phyloP scores from a whole-genome alignment of 208 protist species.

The Acanthamoeba healyi region DNA sequence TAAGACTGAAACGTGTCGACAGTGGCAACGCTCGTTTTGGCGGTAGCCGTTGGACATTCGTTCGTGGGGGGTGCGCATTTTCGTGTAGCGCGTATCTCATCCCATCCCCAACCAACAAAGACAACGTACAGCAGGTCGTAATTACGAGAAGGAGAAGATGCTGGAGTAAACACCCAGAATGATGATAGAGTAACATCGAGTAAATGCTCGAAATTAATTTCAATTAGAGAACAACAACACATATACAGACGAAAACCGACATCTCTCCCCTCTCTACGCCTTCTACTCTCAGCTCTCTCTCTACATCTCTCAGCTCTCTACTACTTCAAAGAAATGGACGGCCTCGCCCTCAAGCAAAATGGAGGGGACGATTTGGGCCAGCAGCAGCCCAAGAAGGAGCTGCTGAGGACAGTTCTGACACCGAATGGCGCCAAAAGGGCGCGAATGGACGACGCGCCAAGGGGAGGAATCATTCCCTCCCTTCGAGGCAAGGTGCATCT shows the following conservation, averaged over 20 bases:
- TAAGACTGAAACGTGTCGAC: no score
- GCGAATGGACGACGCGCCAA: neutral
- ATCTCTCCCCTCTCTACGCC: neutral
- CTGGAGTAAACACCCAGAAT: neutral
- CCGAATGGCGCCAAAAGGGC: neutral
- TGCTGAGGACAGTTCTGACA: neutral
- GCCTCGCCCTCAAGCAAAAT: neutral
- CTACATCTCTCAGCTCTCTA: neutral
- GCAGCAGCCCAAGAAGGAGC: neutral
- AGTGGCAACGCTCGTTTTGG: no score
- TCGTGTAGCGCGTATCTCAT: no score
- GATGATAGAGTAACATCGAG: neutral
- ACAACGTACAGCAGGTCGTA: neutral
- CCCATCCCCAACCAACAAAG: neutral
- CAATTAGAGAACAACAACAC: neutral
- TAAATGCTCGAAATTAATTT: neutral
- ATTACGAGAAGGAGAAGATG: neutral
- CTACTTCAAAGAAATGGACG: neutral
- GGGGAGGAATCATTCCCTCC: neutral
- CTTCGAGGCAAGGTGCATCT: neutral
- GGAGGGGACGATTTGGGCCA: neutral
- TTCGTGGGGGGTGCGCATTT: no score
- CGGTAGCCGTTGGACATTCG: no score
- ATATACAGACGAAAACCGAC: conserved; percentile 3
- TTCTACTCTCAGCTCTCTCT: neutral